Evolutionary conservation across 768 basidiomycete species (phyloP).

Genomic region (Russula foetens): DNA sequence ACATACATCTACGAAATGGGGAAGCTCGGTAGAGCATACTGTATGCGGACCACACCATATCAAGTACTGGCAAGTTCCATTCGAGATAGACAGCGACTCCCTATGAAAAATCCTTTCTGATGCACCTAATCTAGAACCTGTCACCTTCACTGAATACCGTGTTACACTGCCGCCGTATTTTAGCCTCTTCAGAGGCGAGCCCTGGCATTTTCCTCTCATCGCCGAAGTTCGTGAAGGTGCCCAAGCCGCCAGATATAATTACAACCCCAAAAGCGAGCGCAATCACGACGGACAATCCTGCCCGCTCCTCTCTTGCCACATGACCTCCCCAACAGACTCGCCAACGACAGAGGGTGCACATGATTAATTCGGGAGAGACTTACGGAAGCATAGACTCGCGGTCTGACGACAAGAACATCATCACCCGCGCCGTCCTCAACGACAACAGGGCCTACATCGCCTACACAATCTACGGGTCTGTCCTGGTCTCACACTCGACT

Average conservation of each 20-base stretch:
- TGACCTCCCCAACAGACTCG: conserved; percentile 15
- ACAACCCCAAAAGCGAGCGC: too few relatives aligned
- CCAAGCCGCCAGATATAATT: too few relatives aligned
- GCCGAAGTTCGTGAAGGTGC: too few relatives aligned
- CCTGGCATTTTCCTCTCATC: too few relatives aligned
- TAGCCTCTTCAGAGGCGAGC: too few relatives aligned
- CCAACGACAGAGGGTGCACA: conserved; percentile 1
- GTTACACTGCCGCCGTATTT: too few relatives aligned
- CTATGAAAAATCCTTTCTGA: too few relatives aligned
- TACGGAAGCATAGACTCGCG: conserved; percentile 14
- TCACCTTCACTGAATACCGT: too few relatives aligned
- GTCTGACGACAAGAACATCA: conserved; percentile 18
- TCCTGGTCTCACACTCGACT: conserved; percentile 16
- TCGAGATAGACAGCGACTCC: too few relatives aligned
- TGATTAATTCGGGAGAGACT: conserved; percentile 1
- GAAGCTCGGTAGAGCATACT: conserved; percentile 77
- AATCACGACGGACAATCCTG: too few relatives aligned
- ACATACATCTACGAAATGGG: conserved; percentile 77
- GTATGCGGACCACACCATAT: conserved; percentile 90
- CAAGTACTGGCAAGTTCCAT: too few relatives aligned
- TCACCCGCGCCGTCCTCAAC: conserved; percentile 8
- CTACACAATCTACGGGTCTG: conserved; percentile 16
- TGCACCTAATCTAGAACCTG: too few relatives aligned
- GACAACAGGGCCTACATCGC: background rate
- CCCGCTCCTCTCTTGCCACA: background rate